Evolutionary conservation across 176 grass and related monocot species (phyloP).

Genomic region (Ensete glaucum): DNA sequence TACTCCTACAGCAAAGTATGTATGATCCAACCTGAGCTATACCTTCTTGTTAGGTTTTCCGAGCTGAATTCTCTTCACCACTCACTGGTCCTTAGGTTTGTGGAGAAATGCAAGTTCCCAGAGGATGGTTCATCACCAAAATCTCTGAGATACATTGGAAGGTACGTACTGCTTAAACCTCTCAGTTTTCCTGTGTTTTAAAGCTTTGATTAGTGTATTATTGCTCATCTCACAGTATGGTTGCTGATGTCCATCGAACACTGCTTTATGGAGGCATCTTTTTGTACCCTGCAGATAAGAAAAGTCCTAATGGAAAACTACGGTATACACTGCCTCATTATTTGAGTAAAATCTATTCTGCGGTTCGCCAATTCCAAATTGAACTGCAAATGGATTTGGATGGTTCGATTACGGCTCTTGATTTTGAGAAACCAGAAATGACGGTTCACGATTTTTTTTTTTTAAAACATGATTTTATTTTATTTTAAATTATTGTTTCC

Average conservation of each 20-base stretch:
- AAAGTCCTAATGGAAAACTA: slow-evolving; percentile 75
- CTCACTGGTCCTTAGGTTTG: slow-evolving; percentile 37
- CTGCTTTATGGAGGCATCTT: slow-evolving; percentile 91
- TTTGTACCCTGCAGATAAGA: slow-evolving; percentile 91
- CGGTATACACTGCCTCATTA: slow-evolving; percentile 26
- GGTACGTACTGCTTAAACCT: slow-evolving; percentile 16
- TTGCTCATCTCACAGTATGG: slow-evolving; percentile 60
- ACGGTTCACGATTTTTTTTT: no score
- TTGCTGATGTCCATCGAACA: slow-evolving; percentile 93
- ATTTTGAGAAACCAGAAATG: no score
- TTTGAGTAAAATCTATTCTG: background rate
- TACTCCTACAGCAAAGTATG: slow-evolving; percentile 60
- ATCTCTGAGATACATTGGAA: slow-evolving; percentile 96
- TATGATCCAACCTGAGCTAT: background rate
- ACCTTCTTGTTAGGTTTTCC: background rate
- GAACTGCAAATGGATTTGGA: no score
- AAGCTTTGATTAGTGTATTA: background rate
- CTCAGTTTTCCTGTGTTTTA: background rate
- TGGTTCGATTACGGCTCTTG: no score
- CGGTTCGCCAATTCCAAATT: no score
- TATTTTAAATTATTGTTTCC: no score
- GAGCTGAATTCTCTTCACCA: background rate
- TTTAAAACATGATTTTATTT: no score
- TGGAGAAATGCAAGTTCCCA: slow-evolving; percentile 89
- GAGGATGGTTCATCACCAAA: slow-evolving; percentile 60